These are phyloP conservation scores for Fusarium sp. DNA, from an alignment of 2,329 filamentous ascomycete genomes.

Conservation along the genomic window DNA sequence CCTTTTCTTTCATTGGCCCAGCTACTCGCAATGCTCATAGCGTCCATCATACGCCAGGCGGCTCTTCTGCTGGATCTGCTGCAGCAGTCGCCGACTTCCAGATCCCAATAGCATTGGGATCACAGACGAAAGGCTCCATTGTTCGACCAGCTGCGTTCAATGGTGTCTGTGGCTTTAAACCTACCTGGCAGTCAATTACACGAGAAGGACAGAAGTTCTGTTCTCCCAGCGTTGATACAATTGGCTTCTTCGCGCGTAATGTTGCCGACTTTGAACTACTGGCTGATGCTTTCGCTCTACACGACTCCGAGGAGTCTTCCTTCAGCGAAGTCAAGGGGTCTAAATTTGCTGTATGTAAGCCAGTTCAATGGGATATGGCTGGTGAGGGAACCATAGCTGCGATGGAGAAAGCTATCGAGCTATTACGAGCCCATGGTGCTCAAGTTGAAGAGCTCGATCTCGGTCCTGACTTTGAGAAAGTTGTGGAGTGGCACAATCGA, in stretches of 20 bases:
- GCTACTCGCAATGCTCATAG: slow-evolving; percentile 72
- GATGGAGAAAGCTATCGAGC: slow-evolving; percentile 53
- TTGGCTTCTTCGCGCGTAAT: slow-evolving; percentile 69
- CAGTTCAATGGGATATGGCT: slow-evolving; percentile 62
- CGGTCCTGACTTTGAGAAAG: slow-evolving; percentile 59
- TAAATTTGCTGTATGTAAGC: slow-evolving; percentile 67
- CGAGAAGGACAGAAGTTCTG: slow-evolving; percentile 71
- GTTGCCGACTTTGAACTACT: slow-evolving; percentile 69
- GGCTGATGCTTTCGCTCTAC: slow-evolving; percentile 63
- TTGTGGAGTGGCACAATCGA: slow-evolving; percentile 64
- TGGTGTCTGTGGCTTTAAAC: slow-evolving; percentile 73
- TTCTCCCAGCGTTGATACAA: slow-evolving; percentile 69
- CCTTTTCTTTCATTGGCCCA: slow-evolving; percentile 61
- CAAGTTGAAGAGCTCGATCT: slow-evolving; percentile 67
- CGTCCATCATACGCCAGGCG: slow-evolving; percentile 68
- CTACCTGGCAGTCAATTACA: slow-evolving; percentile 72
- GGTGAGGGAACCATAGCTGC: slow-evolving; percentile 58
- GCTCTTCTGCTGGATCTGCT: slow-evolving; percentile 74
- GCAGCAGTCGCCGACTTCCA: slow-evolving; percentile 75
- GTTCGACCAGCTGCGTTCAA: slow-evolving; percentile 74
- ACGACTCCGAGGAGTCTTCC: slow-evolving; percentile 58
- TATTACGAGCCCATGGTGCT: slow-evolving; percentile 62
- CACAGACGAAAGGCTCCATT: slow-evolving; percentile 73
- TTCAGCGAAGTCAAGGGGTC: slow-evolving; percentile 57
- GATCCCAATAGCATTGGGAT: slow-evolving; percentile 69